These are phyloP conservation scores for Yamadazyma diddensiae DNA, from an alignment of 1,139 yeast species.

Conservation along the genomic window DNA sequence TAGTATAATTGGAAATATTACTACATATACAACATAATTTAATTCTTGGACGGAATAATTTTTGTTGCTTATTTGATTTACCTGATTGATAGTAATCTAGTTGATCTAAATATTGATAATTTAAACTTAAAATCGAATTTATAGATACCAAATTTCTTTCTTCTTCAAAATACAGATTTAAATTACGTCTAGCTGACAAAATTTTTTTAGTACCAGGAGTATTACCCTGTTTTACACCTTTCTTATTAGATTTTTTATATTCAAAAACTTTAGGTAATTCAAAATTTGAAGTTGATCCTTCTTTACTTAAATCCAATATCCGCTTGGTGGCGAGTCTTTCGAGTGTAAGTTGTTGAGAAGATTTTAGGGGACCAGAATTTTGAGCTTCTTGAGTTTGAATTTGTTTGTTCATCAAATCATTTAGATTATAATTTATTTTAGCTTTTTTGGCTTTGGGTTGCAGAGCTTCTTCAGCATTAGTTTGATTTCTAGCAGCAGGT, in stretches of 20 bases:
- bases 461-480: slow-evolving; percentile 17
- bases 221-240: slow-evolving; percentile 37
- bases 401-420: slow-evolving; percentile 45
- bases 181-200: slow-evolving; percentile 43
- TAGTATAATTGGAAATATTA: slow-evolving; percentile 32
- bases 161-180: slow-evolving; percentile 47
- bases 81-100: slow-evolving; percentile 19
- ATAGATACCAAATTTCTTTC: slow-evolving; percentile 44
- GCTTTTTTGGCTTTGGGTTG: slow-evolving; percentile 28
- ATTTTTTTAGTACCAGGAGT: slow-evolving; percentile 47
- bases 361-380: slow-evolving; percentile 36
- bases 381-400: slow-evolving; percentile 31
- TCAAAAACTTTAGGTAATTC: slow-evolving; percentile 44
- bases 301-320: slow-evolving; percentile 35
- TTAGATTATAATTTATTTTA: slow-evolving; percentile 46
- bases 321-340: slow-evolving; percentile 41
- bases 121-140: slow-evolving; percentile 39
- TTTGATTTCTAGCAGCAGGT: slow-evolving; percentile 21
- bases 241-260: slow-evolving; percentile 24
- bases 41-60: slow-evolving; percentile 32
- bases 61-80: slow-evolving; percentile 13
- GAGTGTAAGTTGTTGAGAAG: slow-evolving; percentile 43
- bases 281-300: slow-evolving; percentile 27
- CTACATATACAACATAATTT: slow-evolving; percentile 47
- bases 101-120: slow-evolving; percentile 43